These are phyloP conservation scores for Byssochlamys sp. DNA, from an alignment of 2,329 filamentous ascomycete species.

Conservation along the genomic window DNA sequence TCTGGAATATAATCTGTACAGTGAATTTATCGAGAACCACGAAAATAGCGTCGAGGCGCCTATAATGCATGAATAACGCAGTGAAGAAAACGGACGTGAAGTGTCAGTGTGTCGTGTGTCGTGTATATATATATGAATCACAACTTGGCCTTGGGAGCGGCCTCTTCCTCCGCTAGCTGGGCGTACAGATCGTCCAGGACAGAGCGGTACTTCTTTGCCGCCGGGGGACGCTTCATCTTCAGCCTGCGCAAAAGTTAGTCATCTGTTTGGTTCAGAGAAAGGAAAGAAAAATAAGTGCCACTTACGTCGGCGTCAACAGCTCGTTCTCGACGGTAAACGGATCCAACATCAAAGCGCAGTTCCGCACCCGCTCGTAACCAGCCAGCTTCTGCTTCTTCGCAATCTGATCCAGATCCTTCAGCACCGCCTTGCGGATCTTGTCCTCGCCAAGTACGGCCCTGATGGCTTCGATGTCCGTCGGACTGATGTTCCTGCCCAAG, in stretches of 20 bases:
- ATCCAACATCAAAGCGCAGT: constrained; percentile 66
- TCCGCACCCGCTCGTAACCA: constrained; percentile 74
- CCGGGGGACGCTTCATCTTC: constrained; percentile 62
- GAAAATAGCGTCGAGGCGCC: not conserved
- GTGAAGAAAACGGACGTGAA: constrained; percentile 1
- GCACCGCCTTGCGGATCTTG: constrained; percentile 62
- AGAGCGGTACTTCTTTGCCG: constrained; percentile 51
- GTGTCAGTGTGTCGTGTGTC: not conserved
- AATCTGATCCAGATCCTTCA: constrained; percentile 69
- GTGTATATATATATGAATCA: constrained; percentile 12
- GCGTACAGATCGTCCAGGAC: constrained; percentile 54
- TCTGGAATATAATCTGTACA: not conserved
- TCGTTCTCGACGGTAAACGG: constrained; percentile 92
- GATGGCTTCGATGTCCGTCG: constrained; percentile 58
- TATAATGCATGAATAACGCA: constrained; percentile 5
- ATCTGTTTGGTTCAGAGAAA: not conserved
- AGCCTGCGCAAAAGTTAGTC: constrained; percentile 39
- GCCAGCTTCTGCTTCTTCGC: constrained; percentile 81
- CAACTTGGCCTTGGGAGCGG: constrained; percentile 32
- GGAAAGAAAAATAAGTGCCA: constrained; percentile 6
- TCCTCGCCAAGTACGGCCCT: constrained; percentile 57
- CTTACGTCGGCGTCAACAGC: constrained; percentile 48
- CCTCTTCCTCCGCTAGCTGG: constrained; percentile 37
- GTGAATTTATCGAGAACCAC: not conserved
- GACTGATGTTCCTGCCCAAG: constrained; percentile 55